A percentile compares a stretch with the other conserved stretches of the same genome.
phyloP scores from a whole-genome alignment of 2,329 filamentous ascomycete species.

The Penicillium sp. region DNA sequence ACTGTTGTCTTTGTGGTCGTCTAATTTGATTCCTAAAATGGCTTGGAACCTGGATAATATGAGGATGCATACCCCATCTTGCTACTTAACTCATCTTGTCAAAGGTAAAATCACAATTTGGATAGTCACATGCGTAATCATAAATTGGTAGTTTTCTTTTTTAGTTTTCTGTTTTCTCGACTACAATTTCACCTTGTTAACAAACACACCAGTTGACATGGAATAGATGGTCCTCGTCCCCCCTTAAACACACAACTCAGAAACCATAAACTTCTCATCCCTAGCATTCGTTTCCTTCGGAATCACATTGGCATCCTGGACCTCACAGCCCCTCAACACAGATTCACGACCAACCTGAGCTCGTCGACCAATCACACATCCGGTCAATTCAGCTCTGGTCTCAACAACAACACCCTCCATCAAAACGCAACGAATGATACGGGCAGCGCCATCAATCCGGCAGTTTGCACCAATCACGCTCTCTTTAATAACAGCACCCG shows the following conservation, averaged over 20 bases:
- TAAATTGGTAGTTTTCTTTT: no score
- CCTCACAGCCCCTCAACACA: neutral
- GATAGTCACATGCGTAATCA: rapidly evolving
- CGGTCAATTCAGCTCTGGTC: neutral
- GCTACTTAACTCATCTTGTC: neutral
- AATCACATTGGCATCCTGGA: neutral
- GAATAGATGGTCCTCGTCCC: no score
- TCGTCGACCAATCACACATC: slow-evolving; percentile 1
- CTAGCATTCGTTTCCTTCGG: neutral
- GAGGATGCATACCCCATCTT: no score
- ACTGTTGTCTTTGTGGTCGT: neutral
- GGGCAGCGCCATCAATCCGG: neutral
- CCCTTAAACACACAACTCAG: neutral
- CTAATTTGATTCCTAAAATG: neutral
- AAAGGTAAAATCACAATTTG: neutral
- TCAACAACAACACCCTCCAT: slow-evolving; percentile 5
- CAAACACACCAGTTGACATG: neutral
- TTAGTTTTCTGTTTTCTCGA: no score
- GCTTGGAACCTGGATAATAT: neutral
- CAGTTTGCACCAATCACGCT: slow-evolving; percentile 3
- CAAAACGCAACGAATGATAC: slow-evolving; percentile 3
- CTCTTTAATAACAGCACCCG: neutral
- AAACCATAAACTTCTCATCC: neutral
- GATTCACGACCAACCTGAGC: neutral
- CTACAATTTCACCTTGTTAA: neutral